These are phyloP conservation scores for Wallacemonas sp. DNA, from an alignment of 208 protist genomes.

Conservation along the genomic window DNA sequence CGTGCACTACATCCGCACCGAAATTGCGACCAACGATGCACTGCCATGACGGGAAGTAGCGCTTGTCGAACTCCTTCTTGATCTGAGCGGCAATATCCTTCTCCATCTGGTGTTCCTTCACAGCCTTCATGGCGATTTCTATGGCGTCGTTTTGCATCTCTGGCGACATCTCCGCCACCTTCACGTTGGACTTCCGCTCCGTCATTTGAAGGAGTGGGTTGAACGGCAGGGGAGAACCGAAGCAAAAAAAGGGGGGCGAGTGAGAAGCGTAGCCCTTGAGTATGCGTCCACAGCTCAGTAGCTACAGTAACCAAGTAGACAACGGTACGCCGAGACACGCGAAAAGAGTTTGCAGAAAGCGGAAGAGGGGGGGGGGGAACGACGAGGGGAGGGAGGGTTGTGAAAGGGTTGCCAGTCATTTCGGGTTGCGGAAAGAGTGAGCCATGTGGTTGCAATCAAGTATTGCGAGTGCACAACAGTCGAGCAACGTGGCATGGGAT, in stretches of 20 bases:
- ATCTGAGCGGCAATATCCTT: slow-evolving; percentile 99
- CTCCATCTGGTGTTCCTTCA: slow-evolving; percentile 99
- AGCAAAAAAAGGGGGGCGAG: slow-evolving; percentile 2
- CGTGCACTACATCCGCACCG: slow-evolving; percentile 99
- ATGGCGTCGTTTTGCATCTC: slow-evolving; percentile 98
- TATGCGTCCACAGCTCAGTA: too few relatives aligned
- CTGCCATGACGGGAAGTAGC: slow-evolving; percentile 99
- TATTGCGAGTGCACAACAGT: too few relatives aligned
- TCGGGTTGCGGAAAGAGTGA: too few relatives aligned
- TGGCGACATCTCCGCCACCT: slow-evolving; percentile 94
- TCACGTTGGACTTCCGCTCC: slow-evolving; percentile 88
- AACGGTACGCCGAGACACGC: too few relatives aligned
- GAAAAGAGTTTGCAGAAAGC: too few relatives aligned
- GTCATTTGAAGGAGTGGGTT: slow-evolving; percentile 41
- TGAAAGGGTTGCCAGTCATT: too few relatives aligned
- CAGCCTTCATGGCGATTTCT: slow-evolving; percentile 95
- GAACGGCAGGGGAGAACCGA: neutral
- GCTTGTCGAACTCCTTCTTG: slow-evolving; percentile 99
- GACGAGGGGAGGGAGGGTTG: too few relatives aligned
- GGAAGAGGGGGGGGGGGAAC: too few relatives aligned
- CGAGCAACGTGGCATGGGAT: too few relatives aligned
- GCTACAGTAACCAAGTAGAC: too few relatives aligned
- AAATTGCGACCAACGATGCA: slow-evolving; percentile 99
- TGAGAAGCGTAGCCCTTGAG: neutral
- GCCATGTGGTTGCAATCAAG: too few relatives aligned